Percentiles rank a stretch among this genome's conserved stretches.
Conservation (phyloP, 1,139 yeast species). For the Arxiozyma slooffiae region DNA sequence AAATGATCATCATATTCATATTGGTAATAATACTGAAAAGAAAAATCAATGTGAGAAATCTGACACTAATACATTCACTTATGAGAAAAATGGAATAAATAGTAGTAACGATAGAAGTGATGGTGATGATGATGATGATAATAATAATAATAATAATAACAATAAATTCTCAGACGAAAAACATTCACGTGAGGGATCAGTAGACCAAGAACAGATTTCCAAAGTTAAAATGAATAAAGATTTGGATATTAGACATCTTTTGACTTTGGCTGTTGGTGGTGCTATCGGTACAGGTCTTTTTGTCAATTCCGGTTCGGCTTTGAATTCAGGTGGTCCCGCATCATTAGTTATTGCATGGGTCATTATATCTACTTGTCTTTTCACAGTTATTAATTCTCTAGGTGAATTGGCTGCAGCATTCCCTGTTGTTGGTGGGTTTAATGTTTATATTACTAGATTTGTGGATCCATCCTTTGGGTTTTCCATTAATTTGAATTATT, state of each 20-base stretch:
- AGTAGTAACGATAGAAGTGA: too few relatives aligned
- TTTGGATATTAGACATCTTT: conserved; percentile 53
- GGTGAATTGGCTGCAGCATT: conserved; percentile 60
- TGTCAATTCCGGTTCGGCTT: conserved; percentile 57
- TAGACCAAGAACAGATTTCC: conserved; percentile 8
- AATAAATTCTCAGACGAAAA: background rate
- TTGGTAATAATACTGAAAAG: background rate
- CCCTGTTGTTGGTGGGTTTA: conserved; percentile 67
- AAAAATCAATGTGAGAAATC: background rate
- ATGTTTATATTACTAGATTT: conserved; percentile 55
- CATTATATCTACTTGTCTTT: conserved; percentile 42
- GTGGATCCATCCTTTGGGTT: conserved; percentile 68
- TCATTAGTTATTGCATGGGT: conserved; percentile 49
- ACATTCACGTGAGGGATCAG: background rate
- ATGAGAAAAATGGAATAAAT: background rate
- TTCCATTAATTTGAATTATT: conserved; percentile 64
- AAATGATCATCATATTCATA: background rate
- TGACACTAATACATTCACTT: background rate
- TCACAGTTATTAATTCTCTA: conserved; percentile 57
- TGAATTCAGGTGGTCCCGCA: conserved; percentile 62
- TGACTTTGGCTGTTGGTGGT: conserved; percentile 85
- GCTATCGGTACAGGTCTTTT: conserved; percentile 63
- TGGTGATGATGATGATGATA: background rate
- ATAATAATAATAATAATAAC: background rate
- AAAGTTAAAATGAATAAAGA: conserved; percentile 35